Conservation (phyloP, 371 early-diverging fungal species). For the Batkoa obscura region DNA sequence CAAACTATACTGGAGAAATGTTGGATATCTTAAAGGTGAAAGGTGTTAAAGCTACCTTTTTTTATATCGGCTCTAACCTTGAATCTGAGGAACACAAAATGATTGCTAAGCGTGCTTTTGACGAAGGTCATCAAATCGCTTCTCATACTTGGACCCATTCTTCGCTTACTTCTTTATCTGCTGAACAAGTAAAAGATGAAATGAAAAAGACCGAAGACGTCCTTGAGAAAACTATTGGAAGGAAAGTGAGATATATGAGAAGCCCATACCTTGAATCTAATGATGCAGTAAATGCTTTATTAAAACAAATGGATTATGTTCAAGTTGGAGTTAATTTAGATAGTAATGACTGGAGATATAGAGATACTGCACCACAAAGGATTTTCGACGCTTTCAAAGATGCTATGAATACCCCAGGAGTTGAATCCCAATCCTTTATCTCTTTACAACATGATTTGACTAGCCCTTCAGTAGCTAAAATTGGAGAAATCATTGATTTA, state of each 20-base stretch:
- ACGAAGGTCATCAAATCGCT: conserved; percentile 23
- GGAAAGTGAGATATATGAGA: conserved; percentile 24
- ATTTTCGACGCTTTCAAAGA: not conserved
- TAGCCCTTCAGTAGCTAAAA: not conserved
- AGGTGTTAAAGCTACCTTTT: conserved; percentile 45
- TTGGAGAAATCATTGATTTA: not conserved
- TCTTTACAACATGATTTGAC: conserved; percentile 3
- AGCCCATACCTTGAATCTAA: conserved; percentile 8
- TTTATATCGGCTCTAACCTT: conserved; percentile 25
- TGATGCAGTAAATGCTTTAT: not conserved
- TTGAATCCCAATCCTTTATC: not conserved
- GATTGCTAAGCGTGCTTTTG: not conserved
- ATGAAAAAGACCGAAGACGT: conserved; percentile 12
- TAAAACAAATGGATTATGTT: conserved; percentile 2
- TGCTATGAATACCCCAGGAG: not conserved
- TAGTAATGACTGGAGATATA: conserved; percentile 11
- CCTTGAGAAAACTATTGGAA: conserved; percentile 17
- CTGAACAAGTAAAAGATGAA: conserved; percentile 13
- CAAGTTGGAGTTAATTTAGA: conserved; percentile 10
- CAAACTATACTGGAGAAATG: conserved; percentile 6
- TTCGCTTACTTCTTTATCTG: conserved; percentile 16
- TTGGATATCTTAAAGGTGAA: conserved; percentile 21
- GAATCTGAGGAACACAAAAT: not conserved
- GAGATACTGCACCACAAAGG: not conserved
- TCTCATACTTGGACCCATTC: conserved; percentile 30